phyloP scores from a whole-genome alignment of 192 early-diverging fungal genomes.

The Oehlia diaphana region DNA sequence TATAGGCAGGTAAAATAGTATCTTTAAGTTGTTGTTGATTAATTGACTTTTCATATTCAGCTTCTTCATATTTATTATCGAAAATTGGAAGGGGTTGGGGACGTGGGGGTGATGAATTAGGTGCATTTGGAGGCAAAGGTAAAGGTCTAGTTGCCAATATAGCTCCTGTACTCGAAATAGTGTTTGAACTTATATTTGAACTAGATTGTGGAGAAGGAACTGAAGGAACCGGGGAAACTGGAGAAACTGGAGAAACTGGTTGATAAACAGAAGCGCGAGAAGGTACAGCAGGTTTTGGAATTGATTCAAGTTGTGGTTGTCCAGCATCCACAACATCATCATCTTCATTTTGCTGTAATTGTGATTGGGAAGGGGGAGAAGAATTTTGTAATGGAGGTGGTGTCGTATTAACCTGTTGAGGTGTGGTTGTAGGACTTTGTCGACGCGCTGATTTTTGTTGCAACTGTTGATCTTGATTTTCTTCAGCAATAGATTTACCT shows the following conservation, averaged over 20 bases:
- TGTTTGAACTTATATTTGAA: not conserved
- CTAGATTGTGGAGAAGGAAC: not conserved
- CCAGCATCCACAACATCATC: not conserved
- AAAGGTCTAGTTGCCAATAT: not conserved
- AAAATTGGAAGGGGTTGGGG: not conserved
- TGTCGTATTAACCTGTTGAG: not conserved
- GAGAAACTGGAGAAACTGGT: not conserved
- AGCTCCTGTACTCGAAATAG: not conserved
- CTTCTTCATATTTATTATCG: not conserved
- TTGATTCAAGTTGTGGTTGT: not conserved
- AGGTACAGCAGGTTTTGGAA: not conserved
- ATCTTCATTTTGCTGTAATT: not conserved
- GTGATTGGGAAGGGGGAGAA: not conserved
- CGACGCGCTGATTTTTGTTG: too few relatives aligned
- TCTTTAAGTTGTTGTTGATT: not conserved
- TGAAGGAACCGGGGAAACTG: not conserved
- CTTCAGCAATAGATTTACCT: not conserved
- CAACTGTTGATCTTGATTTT: not conserved
- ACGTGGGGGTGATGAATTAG: not conserved
- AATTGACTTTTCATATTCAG: not conserved
- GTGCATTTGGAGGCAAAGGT: not conserved
- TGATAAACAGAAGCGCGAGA: not conserved
- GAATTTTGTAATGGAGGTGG: not conserved
- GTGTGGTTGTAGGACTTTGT: not conserved
- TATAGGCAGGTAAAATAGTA: not conserved